Conservation (phyloP, 140 eudicot species). For the Anethum foeniculum region DNA sequence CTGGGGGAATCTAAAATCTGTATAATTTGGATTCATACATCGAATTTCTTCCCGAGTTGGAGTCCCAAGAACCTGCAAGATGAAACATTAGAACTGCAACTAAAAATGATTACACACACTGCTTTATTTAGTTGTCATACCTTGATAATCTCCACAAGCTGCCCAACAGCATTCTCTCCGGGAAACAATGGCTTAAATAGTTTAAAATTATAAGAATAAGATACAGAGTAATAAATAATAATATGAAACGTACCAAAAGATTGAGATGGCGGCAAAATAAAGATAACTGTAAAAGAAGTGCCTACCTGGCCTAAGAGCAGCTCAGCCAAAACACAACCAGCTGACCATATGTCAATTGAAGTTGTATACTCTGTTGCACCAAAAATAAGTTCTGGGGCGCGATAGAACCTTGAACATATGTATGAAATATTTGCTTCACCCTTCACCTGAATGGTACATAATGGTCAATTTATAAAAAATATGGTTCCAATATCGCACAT, state of each 20-base stretch:
- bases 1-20: constrained; percentile 91
- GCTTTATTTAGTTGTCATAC: constrained; percentile 17
- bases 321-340: constrained; percentile 97
- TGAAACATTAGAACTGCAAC: constrained; percentile 15
- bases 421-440: constrained; percentile 95
- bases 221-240: neutral
- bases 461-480: neutral
- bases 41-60: constrained; percentile 98
- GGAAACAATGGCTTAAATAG: constrained; percentile 79
- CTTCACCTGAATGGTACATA: constrained; percentile 43
- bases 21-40: constrained; percentile 93
- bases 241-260: neutral
- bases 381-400: constrained; percentile 94
- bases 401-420: constrained; percentile 87
- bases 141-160: constrained; percentile 96
- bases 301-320: constrained; percentile 90
- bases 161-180: constrained; percentile 95
- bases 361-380: constrained; percentile 95
- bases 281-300: neutral
- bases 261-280: neutral
- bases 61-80: constrained; percentile 89
- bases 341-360: constrained; percentile 97
- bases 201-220: neutral
- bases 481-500: neutral
- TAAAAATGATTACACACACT: neutral